Conservation (phyloP, 2,329 filamentous ascomycete genomes). For the Botrytis tulipae region DNA sequence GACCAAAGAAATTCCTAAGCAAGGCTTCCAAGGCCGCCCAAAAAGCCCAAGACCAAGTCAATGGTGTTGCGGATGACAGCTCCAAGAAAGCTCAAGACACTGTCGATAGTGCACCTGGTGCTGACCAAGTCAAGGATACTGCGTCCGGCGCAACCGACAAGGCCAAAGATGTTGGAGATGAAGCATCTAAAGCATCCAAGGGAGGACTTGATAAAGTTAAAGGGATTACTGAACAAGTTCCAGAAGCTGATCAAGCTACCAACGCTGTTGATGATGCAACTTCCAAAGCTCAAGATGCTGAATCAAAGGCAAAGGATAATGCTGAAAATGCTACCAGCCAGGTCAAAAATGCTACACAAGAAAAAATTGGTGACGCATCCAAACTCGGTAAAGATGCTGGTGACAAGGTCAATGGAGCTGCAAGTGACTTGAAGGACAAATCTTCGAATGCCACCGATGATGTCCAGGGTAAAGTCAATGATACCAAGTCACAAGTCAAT, state of each 20-base stretch:
- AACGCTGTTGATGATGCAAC: background rate
- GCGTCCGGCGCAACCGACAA: background rate
- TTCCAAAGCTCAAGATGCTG: background rate
- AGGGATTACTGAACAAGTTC: background rate
- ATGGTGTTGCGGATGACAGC: background rate
- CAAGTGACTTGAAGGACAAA: background rate
- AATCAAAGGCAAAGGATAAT: background rate
- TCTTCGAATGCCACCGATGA: background rate
- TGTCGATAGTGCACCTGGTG: background rate
- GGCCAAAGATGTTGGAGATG: constrained; percentile 3
- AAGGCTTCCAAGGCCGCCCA: constrained; percentile 18
- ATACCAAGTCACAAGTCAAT: background rate
- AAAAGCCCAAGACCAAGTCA: background rate
- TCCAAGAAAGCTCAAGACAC: constrained; percentile 10
- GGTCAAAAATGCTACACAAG: background rate
- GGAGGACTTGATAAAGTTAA: background rate
- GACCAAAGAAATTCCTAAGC: constrained; percentile 19
- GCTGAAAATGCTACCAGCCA: background rate
- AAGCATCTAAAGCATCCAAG: background rate
- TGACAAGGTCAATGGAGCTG: constrained; percentile 1
- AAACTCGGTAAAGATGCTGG: background rate
- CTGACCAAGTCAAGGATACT: background rate
- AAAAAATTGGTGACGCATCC: constrained; percentile 4
- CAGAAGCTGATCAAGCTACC: constrained; percentile 1
- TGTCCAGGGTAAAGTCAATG: background rate